Evolutionary conservation across 345 rosid species (phyloP).

Genomic region (Arabidopsis arenosa): DNA sequence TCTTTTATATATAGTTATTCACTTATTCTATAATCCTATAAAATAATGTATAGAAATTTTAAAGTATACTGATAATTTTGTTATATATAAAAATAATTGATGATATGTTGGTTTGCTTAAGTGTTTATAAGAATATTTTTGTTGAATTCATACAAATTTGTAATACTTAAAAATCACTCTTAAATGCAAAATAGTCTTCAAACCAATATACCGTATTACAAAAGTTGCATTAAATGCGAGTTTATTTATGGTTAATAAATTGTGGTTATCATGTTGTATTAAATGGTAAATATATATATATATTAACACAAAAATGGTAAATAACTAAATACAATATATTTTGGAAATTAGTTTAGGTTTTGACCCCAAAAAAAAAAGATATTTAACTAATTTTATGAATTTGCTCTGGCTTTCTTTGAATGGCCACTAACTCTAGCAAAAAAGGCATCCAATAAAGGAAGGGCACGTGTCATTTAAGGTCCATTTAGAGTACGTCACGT

Average conservation of each 20-base stretch:
- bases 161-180: too few relatives aligned
- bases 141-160: not conserved
- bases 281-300: too few relatives aligned
- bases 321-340: too few relatives aligned
- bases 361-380: too few relatives aligned
- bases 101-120: not conserved
- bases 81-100: not conserved
- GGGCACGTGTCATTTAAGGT: not conserved
- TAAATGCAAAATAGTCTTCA: too few relatives aligned
- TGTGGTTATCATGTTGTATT: too few relatives aligned
- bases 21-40: not conserved
- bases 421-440: slow-evolving; percentile 16
- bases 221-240: too few relatives aligned
- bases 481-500: slow-evolving; percentile 24
- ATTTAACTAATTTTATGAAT: not conserved
- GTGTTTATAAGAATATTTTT: not conserved
- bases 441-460: slow-evolving; percentile 6
- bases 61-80: not conserved
- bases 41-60: not conserved
- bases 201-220: too few relatives aligned
- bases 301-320: too few relatives aligned
- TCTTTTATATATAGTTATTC: not conserved
- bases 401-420: slow-evolving; percentile 16
- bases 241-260: too few relatives aligned
- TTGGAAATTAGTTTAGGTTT: too few relatives aligned